Evolutionary conservation across 129 eudicot genomes (phyloP).

Genomic region (Dittrichia graveolens): DNA sequence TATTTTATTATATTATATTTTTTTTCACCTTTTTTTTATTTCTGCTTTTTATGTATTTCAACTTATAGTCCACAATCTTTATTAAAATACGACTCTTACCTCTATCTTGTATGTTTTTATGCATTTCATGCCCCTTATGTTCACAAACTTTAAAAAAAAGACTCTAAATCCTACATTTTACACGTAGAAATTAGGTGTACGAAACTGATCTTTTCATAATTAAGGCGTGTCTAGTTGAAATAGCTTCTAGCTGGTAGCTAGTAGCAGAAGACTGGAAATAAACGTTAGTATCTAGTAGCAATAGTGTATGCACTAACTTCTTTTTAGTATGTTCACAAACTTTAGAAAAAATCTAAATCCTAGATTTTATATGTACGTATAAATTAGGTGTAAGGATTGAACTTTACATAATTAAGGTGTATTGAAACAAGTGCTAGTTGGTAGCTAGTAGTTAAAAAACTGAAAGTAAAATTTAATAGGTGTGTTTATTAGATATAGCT

Average conservation of each 20-base stretch:
- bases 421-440: no score
- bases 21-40: conserved; percentile 20
- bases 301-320: no score
- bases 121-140: conserved; percentile 11
- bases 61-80: conserved; percentile 18
- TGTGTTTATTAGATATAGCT: no score
- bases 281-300: no score
- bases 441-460: no score
- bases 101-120: conserved; percentile 8
- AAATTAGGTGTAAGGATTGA: background rate
- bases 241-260: no score
- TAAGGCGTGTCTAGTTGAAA: no score
- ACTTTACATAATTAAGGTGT: background rate
- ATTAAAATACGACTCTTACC: conserved; percentile 2
- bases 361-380: no score
- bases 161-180: no score
- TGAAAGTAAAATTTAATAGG: no score
- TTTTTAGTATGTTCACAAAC: background rate
- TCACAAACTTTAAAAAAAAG: background rate
- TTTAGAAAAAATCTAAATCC: no score
- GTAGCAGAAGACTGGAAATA: no score
- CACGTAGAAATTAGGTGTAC: background rate
- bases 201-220: background rate
- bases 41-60: conserved; percentile 16
- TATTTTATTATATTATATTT: conserved; percentile 19